phyloP scores from a whole-genome alignment of 129 eudicot species.

The Chrysanthemum makinoi region DNA sequence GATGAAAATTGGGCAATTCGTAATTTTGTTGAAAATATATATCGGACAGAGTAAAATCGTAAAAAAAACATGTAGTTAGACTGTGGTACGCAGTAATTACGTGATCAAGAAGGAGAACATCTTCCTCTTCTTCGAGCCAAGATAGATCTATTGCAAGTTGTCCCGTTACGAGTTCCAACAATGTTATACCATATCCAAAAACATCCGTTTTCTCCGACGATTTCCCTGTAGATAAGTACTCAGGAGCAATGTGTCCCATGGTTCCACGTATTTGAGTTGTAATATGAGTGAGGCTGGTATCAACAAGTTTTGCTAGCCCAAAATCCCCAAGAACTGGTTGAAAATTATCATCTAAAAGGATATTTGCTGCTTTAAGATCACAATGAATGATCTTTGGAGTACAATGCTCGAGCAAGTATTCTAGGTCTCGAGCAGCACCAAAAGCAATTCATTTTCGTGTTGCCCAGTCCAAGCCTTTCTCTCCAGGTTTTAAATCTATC shows the following conservation, averaged over 20 bases:
- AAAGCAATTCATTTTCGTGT: slow-evolving; percentile 74
- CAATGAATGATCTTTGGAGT: slow-evolving; percentile 92
- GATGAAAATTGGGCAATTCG: too few relatives aligned
- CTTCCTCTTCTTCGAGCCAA: slow-evolving; percentile 94
- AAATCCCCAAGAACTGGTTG: slow-evolving; percentile 93
- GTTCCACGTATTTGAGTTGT: slow-evolving; percentile 98
- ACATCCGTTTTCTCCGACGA: slow-evolving; percentile 92
- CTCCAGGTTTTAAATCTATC: slow-evolving; percentile 78
- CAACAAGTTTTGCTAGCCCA: slow-evolving; percentile 84
- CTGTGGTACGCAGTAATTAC: slow-evolving; percentile 33
- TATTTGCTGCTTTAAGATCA: slow-evolving; percentile 93
- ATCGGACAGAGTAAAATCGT: too few relatives aligned
- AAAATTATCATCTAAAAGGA: slow-evolving; percentile 74
- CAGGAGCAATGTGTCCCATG: slow-evolving; percentile 99
- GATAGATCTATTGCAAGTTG: slow-evolving; percentile 93
- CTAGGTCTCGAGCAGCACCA: slow-evolving; percentile 89
- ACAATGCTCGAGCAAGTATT: slow-evolving; percentile 89
- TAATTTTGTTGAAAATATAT: too few relatives aligned
- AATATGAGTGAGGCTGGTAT: slow-evolving; percentile 65
- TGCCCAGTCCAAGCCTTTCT: slow-evolving; percentile 82
- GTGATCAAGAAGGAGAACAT: slow-evolving; percentile 88
- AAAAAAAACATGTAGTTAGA: background rate
- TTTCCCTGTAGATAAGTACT: slow-evolving; percentile 90
- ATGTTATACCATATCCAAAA: slow-evolving; percentile 88
- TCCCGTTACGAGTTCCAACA: slow-evolving; percentile 90